Conservation (phyloP, 495 filamentous ascomycete genomes). For the Friedmanniomyces simplex region DNA sequence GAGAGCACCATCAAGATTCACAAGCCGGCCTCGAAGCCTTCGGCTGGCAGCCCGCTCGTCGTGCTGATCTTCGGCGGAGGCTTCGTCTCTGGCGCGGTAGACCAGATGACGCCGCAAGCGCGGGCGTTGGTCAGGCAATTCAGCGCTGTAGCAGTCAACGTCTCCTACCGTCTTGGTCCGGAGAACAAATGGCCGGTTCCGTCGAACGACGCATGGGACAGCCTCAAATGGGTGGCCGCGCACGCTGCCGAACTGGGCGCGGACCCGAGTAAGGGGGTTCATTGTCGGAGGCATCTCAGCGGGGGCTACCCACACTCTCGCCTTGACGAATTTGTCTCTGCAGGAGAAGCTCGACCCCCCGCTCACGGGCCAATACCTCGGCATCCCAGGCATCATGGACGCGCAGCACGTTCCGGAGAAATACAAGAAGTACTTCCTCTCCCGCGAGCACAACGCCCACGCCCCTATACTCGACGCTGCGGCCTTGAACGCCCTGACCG, state of each 20-base stretch:
- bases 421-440: constrained; percentile 15
- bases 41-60: constrained; percentile 32
- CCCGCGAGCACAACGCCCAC: constrained; percentile 15
- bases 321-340: constrained; percentile 4
- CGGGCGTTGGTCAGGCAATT: constrained; percentile 35
- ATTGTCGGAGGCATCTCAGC: constrained; percentile 22
- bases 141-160: constrained; percentile 54
- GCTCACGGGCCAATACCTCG: constrained; percentile 21
- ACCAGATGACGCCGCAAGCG: constrained; percentile 26
- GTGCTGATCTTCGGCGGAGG: constrained; percentile 39
- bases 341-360: constrained; percentile 17
- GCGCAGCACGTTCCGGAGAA: constrained; percentile 14
- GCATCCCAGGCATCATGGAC: constrained; percentile 13
- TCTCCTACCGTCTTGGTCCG: constrained; percentile 69
- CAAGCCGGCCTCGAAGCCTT: constrained; percentile 22
- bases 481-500: constrained; percentile 3
- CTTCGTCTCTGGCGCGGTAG: constrained; percentile 34
- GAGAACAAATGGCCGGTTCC: constrained; percentile 68
- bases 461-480: constrained; percentile 3
- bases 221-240: constrained; percentile 9
- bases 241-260: constrained; percentile 18
- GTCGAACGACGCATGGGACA: constrained; percentile 51
- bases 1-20: constrained; percentile 25
- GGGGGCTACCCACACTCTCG: constrained; percentile 19
- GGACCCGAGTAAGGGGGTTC: constrained; percentile 21